phyloP scores from a whole-genome alignment of 2,329 filamentous ascomycete genomes.

The Neofusicoccum sp. region DNA sequence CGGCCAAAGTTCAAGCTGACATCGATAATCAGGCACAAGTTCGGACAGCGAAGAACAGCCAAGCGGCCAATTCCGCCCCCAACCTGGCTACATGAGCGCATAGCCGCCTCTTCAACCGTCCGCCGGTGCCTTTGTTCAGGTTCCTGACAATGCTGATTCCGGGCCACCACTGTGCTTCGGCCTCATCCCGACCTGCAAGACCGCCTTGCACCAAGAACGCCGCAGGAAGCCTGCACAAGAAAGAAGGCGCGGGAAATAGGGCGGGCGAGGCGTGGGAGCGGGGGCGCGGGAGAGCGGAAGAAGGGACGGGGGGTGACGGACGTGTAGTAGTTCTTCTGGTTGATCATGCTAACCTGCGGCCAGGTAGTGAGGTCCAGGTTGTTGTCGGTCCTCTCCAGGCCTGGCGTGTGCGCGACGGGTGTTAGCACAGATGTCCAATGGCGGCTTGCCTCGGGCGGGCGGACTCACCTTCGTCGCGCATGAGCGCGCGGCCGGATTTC shows the following conservation, averaged over 20 bases:
- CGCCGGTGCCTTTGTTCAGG: too few relatives aligned
- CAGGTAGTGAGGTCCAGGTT: constrained; percentile 94
- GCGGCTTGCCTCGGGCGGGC: constrained; percentile 3
- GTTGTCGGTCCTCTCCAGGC: constrained; percentile 95
- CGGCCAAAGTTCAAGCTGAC: neutral
- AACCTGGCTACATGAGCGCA: too few relatives aligned
- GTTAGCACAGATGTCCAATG: neutral
- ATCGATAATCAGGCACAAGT: too few relatives aligned
- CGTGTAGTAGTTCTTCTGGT: constrained; percentile 99
- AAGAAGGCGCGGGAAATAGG: neutral
- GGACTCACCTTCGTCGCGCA: constrained; percentile 56
- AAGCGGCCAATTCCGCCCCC: too few relatives aligned
- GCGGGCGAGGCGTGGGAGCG: neutral
- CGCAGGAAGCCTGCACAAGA: too few relatives aligned
- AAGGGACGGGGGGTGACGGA: constrained; percentile 43
- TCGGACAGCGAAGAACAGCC: too few relatives aligned
- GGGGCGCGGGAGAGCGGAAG: neutral
- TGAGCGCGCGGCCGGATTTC: constrained; percentile 61
- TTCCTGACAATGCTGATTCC: too few relatives aligned
- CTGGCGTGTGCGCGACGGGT: constrained; percentile 48
- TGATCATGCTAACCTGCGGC: constrained; percentile 90
- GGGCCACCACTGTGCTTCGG: too few relatives aligned
- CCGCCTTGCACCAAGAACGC: too few relatives aligned
- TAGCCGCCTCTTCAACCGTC: too few relatives aligned
- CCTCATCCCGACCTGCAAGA: too few relatives aligned